Base-by-base conservation (phyloP, 805 yeast species). In the Wickerhamiella kazuoi region DNA sequence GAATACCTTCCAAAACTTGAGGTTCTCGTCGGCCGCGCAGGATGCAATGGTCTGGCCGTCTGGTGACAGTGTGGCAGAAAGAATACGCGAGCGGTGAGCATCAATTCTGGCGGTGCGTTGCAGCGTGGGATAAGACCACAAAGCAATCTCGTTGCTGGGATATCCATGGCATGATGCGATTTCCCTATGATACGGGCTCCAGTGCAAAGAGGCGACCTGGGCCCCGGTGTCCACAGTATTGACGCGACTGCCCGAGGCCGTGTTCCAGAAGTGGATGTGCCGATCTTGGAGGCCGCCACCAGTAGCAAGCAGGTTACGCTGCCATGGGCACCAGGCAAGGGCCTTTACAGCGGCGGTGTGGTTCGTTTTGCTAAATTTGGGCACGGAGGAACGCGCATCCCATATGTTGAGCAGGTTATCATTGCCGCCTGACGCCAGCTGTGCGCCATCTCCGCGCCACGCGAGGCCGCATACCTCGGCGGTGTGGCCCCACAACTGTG, bases 271-370 rank as follows among this genome's bases (percentile, higher is more conserved):
- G 59, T 87, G 87, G 43, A 87, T 80, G 35, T 76, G 71, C 54
- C 75, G 78, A 59, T 90, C 96, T 24, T 80, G 71, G 11, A 93
- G 78, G 14, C 98, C 98, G 38, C 98, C 98, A 5, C 97, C 98
- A 3, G 95, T 79, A n/a, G 96, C 96, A 38, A 87, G 65, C 39
- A 86, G 59, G 44, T 79, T 77, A 23, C 62, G 63, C 49, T 82
- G 87, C 55, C 78, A 78, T 2, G 97, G 97, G 54, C 93, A 79
- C 95, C 96, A 87, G 7, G 87, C 75, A 36, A 90, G 57, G 1
- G 97, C 96, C 59, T 90, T 90, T 4, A 87, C 94, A 0, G 97
- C 97, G 0, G 97, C 95, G 23, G 72, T 76, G 59, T 87, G 98
- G 40, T 74, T 72, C 15, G 77, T 70, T 54, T 84, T 81, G 13